Percentiles rank a stretch among this genome's conserved stretches.
phyloP scores from a whole-genome alignment of 192 early-diverging fungal genomes.

The Backusella parvicylindrica region DNA sequence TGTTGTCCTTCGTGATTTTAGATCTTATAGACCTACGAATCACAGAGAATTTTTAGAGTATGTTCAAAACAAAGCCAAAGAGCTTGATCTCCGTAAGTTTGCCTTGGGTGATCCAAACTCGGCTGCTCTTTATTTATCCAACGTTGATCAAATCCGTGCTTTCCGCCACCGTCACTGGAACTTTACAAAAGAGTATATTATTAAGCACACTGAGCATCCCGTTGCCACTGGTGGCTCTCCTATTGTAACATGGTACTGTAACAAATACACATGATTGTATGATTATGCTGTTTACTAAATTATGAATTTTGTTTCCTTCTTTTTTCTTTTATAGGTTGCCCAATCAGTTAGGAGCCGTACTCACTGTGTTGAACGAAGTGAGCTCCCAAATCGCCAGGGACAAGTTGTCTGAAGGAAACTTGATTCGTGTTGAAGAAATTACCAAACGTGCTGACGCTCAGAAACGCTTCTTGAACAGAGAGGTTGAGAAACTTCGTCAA shows the following conservation, averaged over 20 bases:
- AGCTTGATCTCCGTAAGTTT: constrained; percentile 51
- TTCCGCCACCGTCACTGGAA: constrained; percentile 88
- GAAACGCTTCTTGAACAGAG: constrained; percentile 58
- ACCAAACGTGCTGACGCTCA: constrained; percentile 56
- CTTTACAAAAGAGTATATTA: constrained; percentile 85
- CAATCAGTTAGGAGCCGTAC: constrained; percentile 63
- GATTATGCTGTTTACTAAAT: background rate
- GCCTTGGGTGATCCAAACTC: constrained; percentile 60
- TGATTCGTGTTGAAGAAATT: constrained; percentile 57
- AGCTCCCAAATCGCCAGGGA: constrained; percentile 50
- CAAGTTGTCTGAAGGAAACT: constrained; percentile 56
- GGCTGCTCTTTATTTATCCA: constrained; percentile 69
- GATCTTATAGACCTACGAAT: constrained; percentile 75
- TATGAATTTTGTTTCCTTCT: constrained; percentile 36
- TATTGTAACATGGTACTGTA: constrained; percentile 53
- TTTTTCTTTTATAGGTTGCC: constrained; percentile 63
- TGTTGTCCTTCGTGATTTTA: constrained; percentile 70
- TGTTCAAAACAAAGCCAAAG: constrained; percentile 53
- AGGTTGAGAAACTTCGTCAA: constrained; percentile 54
- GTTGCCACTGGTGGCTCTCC: constrained; percentile 73
- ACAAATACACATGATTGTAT: background rate
- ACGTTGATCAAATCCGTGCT: constrained; percentile 79
- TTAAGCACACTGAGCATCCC: constrained; percentile 70
- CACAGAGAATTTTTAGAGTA: constrained; percentile 74
- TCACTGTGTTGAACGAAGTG: constrained; percentile 60